Evolutionary conservation across 2,329 filamentous ascomycete species (phyloP).

Genomic region (Trichoderma harzianum): DNA sequence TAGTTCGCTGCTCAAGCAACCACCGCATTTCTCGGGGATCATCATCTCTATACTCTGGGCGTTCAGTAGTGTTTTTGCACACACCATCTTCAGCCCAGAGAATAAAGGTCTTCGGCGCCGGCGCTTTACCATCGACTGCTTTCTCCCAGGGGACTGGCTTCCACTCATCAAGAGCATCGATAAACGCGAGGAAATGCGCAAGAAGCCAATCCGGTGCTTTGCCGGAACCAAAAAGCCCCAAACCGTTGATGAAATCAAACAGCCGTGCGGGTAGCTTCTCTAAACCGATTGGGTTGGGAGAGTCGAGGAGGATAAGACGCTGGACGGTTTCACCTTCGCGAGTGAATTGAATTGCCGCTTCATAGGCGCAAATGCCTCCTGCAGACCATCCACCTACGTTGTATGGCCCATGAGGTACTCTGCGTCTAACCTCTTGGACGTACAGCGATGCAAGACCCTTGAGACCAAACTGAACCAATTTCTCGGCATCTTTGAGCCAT

Average conservation of each 20-base stretch:
- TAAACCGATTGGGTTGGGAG: slow-evolving; percentile 62
- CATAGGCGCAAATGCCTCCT: slow-evolving; percentile 68
- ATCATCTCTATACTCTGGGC: slow-evolving; percentile 27
- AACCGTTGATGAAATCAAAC: slow-evolving; percentile 67
- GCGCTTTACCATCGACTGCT: slow-evolving; percentile 32
- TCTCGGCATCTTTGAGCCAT: slow-evolving; percentile 58
- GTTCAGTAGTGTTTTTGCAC: slow-evolving; percentile 60
- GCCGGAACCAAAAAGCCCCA: slow-evolving; percentile 63
- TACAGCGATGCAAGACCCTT: slow-evolving; percentile 46
- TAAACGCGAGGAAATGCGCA: slow-evolving; percentile 67
- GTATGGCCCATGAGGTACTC: slow-evolving; percentile 66
- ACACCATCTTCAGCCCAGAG: slow-evolving; percentile 72
- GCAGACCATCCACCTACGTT: slow-evolving; percentile 70
- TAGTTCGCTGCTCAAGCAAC: slow-evolving; percentile 66
- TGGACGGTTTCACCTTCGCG: slow-evolving; percentile 55
- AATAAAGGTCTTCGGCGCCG: slow-evolving; percentile 59
- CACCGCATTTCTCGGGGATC: slow-evolving; percentile 45
- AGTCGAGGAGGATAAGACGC: slow-evolving; percentile 61
- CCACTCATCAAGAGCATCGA: slow-evolving; percentile 66
- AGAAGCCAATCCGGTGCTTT: slow-evolving; percentile 69
- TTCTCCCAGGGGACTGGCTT: slow-evolving; percentile 56
- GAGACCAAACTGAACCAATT: slow-evolving; percentile 25
- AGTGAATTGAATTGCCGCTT: slow-evolving; percentile 59
- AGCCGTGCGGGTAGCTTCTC: slow-evolving; percentile 60
- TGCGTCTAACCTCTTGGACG: slow-evolving; percentile 62